These are phyloP conservation scores for Drechslera avenae DNA, from an alignment of 2,329 filamentous ascomycete species.

Conservation along the genomic window DNA sequence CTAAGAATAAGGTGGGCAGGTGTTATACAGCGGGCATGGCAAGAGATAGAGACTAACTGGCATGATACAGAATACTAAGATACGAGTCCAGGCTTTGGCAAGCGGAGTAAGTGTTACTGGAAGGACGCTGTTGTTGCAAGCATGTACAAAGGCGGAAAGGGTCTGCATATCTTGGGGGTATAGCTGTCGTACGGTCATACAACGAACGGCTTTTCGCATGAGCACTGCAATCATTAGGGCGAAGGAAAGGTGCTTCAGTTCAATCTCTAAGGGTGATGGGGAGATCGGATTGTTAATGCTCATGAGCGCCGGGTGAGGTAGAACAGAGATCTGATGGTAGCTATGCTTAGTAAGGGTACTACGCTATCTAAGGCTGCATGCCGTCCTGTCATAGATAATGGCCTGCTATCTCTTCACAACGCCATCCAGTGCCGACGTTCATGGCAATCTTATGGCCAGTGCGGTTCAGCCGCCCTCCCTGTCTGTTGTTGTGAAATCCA, in stretches of 20 bases:
- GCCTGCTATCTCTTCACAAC: too few relatives aligned
- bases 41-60: background rate
- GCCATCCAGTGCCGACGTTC: too few relatives aligned
- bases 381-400: too few relatives aligned
- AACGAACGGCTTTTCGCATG: slow-evolving; percentile 14
- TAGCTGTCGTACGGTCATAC: slow-evolving; percentile 20
- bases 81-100: slow-evolving; percentile 22
- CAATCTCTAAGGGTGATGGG: slow-evolving; percentile 8
- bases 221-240: slow-evolving; percentile 14
- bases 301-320: slow-evolving; percentile 5
- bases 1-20: slow-evolving; percentile 8
- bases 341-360: background rate
- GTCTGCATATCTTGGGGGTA: slow-evolving; percentile 22
- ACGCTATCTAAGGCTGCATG: too few relatives aligned
- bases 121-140: slow-evolving; percentile 14
- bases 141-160: slow-evolving; percentile 20
- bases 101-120: slow-evolving; percentile 14
- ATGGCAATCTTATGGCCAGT: too few relatives aligned
- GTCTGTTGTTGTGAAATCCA: too few relatives aligned
- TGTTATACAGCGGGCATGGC: slow-evolving; percentile 11
- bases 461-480: too few relatives aligned
- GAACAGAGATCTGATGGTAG: slow-evolving; percentile 11
- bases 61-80: slow-evolving; percentile 20
- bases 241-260: slow-evolving; percentile 8
- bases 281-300: slow-evolving; percentile 12